These are phyloP conservation scores for Nidularia sp. DNA, from an alignment of 768 basidiomycete genomes.

Conservation along the genomic window DNA sequence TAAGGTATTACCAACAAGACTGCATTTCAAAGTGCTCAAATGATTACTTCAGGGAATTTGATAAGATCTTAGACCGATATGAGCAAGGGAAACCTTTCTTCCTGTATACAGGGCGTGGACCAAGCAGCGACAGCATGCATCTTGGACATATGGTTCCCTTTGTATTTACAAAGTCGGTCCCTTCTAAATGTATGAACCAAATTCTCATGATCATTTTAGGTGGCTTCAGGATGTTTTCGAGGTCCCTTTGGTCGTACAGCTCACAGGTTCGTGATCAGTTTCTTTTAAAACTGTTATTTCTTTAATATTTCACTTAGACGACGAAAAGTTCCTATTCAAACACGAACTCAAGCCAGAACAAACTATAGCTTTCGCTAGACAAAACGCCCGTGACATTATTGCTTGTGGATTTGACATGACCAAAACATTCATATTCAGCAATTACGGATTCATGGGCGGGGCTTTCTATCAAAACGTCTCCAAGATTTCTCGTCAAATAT, in stretches of 20 bases:
- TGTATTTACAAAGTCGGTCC: slow-evolving; percentile 86
- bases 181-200: background rate
- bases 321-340: slow-evolving; percentile 99
- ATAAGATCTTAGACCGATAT: slow-evolving; percentile 90
- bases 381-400: slow-evolving; percentile 95
- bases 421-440: slow-evolving; percentile 96
- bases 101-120: slow-evolving; percentile 96
- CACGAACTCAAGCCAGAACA: slow-evolving; percentile 90
- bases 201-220: slow-evolving; percentile 32
- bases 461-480: slow-evolving; percentile 93
- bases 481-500: slow-evolving; percentile 88
- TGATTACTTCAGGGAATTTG: slow-evolving; percentile 68
- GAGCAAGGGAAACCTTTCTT: slow-evolving; percentile 98
- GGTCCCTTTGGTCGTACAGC: slow-evolving; percentile 90
- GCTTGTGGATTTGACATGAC: slow-evolving; percentile 90
- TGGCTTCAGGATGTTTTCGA: slow-evolving; percentile 98
- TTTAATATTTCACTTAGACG: slow-evolving; percentile 48
- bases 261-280: slow-evolving; percentile 64
- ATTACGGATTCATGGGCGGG: slow-evolving; percentile 88
- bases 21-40: background rate
- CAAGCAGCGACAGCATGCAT: slow-evolving; percentile 96
- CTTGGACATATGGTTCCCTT: slow-evolving; percentile 98
- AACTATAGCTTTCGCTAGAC: slow-evolving; percentile 72
- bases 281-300: background rate
- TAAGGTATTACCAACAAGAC: slow-evolving; percentile 25